Base-by-base conservation (phyloP, 2,329 filamentous ascomycete species). In the Cordyceps cicadae region DNA sequence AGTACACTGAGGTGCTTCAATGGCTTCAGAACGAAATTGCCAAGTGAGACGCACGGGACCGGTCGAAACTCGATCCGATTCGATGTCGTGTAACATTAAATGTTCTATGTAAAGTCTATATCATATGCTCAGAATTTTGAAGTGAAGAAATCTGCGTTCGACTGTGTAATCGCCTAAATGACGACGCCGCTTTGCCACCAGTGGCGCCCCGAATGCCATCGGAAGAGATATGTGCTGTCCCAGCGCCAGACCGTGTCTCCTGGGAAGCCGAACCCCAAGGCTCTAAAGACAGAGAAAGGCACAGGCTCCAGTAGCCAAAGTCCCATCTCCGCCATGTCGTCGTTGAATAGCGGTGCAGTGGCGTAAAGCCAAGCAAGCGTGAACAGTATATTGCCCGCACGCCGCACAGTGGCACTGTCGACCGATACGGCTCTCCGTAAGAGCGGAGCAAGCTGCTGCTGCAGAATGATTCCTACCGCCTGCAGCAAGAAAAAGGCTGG, bases 291-390 rank as follows among this genome's bases (percentile, higher is more conserved):
- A 59, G 90, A 95, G 9, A 93, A 65, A 0, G 92, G 90, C n/a
- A 96, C 74, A 0, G 91, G 90, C 72, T 97, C 91, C 63, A 85
- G 85, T 15, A 95, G 72, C 89, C 89, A 96, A 0, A 96, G 68
- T 0, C 90, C 91, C 0, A 85, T 82, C 12, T 81, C 78, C 0
- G 87, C 81, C 70, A 96, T 86, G 68, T 97, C 92, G 69, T 96
- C 85, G 12, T 85, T 77, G n/a, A 96, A 78, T 41, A 86, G 71
- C 46, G 78, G 78, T 0, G 82, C 81, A 0, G 89, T 93, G 17
- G 77, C 70, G 59, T 85, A 83, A 62, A 95, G 75, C 90, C 90
- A 97, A 0, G 70, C 66, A 5, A 85, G 64, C 1, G 85, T 81
- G 65, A 87, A 88, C 0, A 78, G 24, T 0, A 89, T 71, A 66